A percentile compares a stretch with the other conserved stretches of the same genome.
Evolutionary conservation across 352 stramenopile genomes (phyloP).

Genomic region (Pythium dissotocum): DNA sequence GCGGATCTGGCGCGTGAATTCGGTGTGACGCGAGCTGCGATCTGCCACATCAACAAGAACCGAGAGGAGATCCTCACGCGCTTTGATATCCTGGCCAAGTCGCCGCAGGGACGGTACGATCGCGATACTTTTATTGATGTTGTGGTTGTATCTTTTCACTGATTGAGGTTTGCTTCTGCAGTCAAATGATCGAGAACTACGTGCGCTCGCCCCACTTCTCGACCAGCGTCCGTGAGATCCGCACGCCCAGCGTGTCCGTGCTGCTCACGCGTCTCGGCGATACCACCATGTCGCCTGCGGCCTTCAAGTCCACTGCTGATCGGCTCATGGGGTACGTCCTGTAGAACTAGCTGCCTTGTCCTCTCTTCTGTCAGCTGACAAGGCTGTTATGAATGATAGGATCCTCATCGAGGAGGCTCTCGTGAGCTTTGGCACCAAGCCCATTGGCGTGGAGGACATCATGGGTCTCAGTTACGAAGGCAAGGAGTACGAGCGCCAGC

Average conservation of each 20-base stretch:
- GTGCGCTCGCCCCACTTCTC: conserved; percentile 27
- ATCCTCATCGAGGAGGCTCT: conserved; percentile 28
- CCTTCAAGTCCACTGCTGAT: conserved; percentile 22
- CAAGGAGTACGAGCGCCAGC: conserved; percentile 19
- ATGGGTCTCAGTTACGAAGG: conserved; percentile 20
- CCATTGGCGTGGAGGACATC: conserved; percentile 16
- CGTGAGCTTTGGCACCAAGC: conserved; percentile 23
- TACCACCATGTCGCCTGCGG: not conserved
- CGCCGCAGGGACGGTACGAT: conserved; percentile 51
- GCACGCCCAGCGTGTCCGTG: conserved; percentile 22
- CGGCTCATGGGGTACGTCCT: conserved; percentile 22
- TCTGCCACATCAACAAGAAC: conserved; percentile 85
- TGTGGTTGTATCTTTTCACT: not conserved
- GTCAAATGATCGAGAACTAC: conserved; percentile 41
- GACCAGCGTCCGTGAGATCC: conserved; percentile 45
- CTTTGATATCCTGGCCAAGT: conserved; percentile 59
- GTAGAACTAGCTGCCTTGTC: not conserved
- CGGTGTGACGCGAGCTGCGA: conserved; percentile 64
- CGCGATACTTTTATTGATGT: not conserved
- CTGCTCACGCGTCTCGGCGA: conserved; percentile 24
- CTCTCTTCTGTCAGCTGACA: too few relatives aligned
- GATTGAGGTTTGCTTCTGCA: conserved; percentile 7
- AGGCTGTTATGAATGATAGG: not conserved
- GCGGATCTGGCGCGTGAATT: conserved; percentile 59
- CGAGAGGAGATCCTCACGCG: conserved; percentile 67